phyloP scores from a whole-genome alignment of 2,329 filamentous ascomycete species.

The Xylariaceae sp. region DNA sequence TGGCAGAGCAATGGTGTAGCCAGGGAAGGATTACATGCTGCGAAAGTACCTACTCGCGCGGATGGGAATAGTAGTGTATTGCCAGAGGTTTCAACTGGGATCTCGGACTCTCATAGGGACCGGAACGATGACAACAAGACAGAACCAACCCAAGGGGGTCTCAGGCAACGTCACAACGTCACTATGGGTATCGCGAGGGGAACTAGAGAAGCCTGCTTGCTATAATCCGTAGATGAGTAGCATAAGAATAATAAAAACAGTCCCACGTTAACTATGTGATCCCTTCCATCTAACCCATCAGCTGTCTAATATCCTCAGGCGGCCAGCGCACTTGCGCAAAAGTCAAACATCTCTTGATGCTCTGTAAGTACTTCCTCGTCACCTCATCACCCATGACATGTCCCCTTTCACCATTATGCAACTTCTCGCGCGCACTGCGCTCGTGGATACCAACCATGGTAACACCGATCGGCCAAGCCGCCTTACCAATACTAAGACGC shows the following conservation, averaged over 20 bases:
- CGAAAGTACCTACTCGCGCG: neutral
- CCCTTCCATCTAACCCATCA: conserved; percentile 66
- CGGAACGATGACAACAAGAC: neutral
- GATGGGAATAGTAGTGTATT: neutral
- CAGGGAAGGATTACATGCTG: neutral
- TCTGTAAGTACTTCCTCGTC: conserved; percentile 93
- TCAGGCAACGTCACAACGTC: too few species aligned
- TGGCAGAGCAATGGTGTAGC: neutral
- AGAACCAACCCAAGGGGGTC: neutral
- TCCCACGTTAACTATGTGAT: neutral
- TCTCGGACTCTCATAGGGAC: neutral
- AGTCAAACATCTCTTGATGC: conserved; percentile 92
- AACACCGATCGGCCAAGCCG: conserved; percentile 97
- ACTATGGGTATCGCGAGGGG: neutral
- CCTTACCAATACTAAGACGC: conserved; percentile 87
- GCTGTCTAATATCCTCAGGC: conserved; percentile 81
- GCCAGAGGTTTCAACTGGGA: neutral
- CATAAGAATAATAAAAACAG: conserved; percentile 4
- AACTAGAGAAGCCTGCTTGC: neutral
- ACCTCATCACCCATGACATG: conserved; percentile 97
- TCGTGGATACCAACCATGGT: conserved; percentile 99
- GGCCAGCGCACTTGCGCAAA: conserved; percentile 98
- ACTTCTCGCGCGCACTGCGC: conserved; percentile 87
- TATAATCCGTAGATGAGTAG: conserved; percentile 5
- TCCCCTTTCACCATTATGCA: conserved; percentile 81